phyloP scores from a whole-genome alignment of 148 eudicot species.

The Diospyros lotus region DNA sequence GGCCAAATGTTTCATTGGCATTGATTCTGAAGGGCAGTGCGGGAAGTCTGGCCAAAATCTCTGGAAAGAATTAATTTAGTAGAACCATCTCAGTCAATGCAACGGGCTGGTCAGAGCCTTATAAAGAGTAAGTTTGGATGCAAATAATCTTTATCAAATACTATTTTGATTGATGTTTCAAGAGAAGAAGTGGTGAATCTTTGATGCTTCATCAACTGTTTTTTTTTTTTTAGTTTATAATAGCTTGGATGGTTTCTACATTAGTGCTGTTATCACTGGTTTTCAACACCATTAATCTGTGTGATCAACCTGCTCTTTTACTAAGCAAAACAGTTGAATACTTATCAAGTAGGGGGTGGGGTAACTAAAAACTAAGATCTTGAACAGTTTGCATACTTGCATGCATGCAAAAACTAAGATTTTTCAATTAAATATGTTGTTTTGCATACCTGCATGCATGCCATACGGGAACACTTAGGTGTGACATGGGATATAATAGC shows the following conservation, averaged over 20 bases:
- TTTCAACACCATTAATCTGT: background rate
- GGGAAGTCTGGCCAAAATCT: slow-evolving; percentile 69
- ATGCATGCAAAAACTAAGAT: no score
- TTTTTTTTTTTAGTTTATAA: background rate
- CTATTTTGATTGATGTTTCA: background rate
- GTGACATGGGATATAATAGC: no score
- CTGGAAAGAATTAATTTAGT: slow-evolving; percentile 54
- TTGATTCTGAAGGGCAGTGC: slow-evolving; percentile 47
- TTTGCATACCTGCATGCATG: no score
- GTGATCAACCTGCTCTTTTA: background rate
- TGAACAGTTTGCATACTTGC: no score
- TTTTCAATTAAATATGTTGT: no score
- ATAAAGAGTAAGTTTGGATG: slow-evolving; percentile 40
- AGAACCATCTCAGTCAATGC: slow-evolving; percentile 90
- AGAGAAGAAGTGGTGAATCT: background rate
- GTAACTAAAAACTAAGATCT: no score
- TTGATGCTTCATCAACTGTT: background rate
- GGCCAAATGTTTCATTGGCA: background rate
- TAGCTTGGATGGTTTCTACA: background rate
- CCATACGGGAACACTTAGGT: no score
- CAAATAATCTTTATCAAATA: background rate
- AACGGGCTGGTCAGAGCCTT: slow-evolving; percentile 83
- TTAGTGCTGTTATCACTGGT: background rate
- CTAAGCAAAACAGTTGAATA: no score
- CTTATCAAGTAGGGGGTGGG: no score